These are phyloP conservation scores for Erodium trifolium DNA, from an alignment of 441 rosid genomes.

Conservation along the genomic window DNA sequence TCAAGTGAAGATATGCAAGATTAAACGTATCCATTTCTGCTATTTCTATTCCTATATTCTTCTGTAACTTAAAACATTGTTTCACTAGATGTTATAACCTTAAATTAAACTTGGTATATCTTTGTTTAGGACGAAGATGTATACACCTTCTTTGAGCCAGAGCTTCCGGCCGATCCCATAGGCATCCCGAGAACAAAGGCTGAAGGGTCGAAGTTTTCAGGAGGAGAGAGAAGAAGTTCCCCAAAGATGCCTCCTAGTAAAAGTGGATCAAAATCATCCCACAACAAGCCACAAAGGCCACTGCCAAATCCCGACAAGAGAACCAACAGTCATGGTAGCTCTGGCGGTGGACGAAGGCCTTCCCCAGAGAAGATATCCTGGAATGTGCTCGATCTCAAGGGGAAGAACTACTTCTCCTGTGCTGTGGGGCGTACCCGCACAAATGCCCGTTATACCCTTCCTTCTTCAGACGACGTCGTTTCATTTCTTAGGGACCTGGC, in stretches of 20 bases:
- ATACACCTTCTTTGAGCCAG: conserved; percentile 4
- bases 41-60: background rate
- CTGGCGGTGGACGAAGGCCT: conserved; percentile 38
- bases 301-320: conserved; percentile 34
- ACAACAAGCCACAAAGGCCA: conserved; percentile 18
- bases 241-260: background rate
- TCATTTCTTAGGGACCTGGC: conserved; percentile 62
- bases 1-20: no score
- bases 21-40: no score
- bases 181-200: conserved; percentile 7
- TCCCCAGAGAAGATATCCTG: conserved; percentile 76
- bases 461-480: conserved; percentile 74
- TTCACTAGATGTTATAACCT: background rate
- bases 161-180: background rate
- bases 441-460: conserved; percentile 60
- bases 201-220: background rate
- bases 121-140: background rate
- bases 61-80: background rate
- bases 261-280: background rate
- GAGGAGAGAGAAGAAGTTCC: background rate
- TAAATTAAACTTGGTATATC: background rate
- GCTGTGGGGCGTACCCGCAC: conserved; percentile 83
- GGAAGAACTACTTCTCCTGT: conserved; percentile 93
- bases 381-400: conserved; percentile 97
- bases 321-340: conserved; percentile 27